Evolutionary conservation across 495 filamentous ascomycete genomes (phyloP), one percentile per base, ranked within the genome.

Genomic region (Penicillium bovifimosum): DNA sequence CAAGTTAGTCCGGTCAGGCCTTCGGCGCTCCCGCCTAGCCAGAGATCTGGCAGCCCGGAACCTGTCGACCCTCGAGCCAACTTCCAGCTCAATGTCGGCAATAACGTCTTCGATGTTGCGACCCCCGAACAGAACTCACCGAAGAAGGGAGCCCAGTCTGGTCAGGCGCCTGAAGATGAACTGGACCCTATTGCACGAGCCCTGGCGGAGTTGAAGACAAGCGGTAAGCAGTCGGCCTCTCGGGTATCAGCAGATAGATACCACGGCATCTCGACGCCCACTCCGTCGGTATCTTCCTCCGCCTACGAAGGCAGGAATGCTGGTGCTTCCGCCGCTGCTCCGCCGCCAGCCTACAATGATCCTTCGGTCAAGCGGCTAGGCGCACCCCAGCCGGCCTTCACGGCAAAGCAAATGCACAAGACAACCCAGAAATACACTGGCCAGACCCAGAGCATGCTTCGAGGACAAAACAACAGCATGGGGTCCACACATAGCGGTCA

Each of bases 31-130:
- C 54, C 56, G 7, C 33, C 53, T 29, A 67, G 66, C 29, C 64
- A 61, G 14, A 60, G 52, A 1, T 76, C 75, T 42, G 69, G 71
- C n/a, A 86, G 86, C 61, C 89, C 91, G 2, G 95, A 99, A 44
- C 93, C 91, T 3, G 90, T 92, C 27, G 92, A 96, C 65, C 91
- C 95, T 31, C 81, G 91, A 33, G 88, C 95, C 40, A 95, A 87
- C 67, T 85, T 96, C 62, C 92, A 96, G 41, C 78, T 99, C n/a
- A 96, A 96, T 65, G 81, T 99, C 14, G 95, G 95, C 7, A 86
- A 90, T 61, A 99, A 97, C 59, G 91, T 97, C 20, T 97, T 99
- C 70, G 85, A 96, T 59, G 91, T 99, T 7, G 87, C 88, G n/a
- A 87, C 87, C 6, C 87, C 90, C 0, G 89, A 92, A 49, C 71